Conservation (phyloP, 768 basidiomycete genomes). For the Agrocybe pediades region DNA sequence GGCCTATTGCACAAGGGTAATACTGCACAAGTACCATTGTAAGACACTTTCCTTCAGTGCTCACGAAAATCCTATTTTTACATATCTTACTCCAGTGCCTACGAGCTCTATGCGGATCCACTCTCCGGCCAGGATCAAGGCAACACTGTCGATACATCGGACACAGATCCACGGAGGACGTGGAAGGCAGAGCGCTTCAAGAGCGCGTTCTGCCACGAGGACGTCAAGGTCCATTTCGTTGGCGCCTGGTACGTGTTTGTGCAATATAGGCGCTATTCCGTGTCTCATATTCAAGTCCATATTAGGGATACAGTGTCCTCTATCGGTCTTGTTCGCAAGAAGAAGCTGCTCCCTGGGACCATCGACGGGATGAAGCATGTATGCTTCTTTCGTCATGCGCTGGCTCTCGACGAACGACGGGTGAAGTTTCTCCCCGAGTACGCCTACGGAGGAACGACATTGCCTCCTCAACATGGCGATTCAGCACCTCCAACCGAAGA, state of each 20-base stretch:
- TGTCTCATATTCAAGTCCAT: neutral
- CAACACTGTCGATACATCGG: neutral
- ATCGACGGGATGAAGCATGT: constrained; percentile 26
- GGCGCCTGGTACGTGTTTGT: constrained; percentile 5
- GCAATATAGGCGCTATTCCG: neutral
- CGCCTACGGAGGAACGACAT: constrained; percentile 8
- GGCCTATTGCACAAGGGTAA: too few relatives aligned
- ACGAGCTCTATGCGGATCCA: constrained; percentile 13
- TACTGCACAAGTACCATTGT: too few relatives aligned
- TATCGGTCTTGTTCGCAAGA: constrained; percentile 23
- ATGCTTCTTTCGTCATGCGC: constrained; percentile 34
- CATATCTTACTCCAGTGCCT: constrained; percentile 11
- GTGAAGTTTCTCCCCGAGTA: constrained; percentile 35
- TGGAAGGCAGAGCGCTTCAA: constrained; percentile 17
- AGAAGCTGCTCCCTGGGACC: constrained; percentile 17
- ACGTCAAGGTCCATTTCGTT: constrained; percentile 29
- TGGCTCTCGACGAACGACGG: constrained; percentile 34
- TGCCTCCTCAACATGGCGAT: too few relatives aligned
- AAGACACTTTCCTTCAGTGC: too few relatives aligned
- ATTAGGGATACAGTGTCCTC: constrained; percentile 37
- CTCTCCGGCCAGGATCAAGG: neutral
- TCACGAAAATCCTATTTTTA: too few relatives aligned
- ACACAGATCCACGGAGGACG: neutral
- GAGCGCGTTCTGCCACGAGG: constrained; percentile 18
- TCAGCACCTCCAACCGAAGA: too few relatives aligned